A percentile compares a stretch with the other conserved stretches of the same genome.
phyloP scores from a whole-genome alignment of 805 yeast genomes.

The Nakazawaea siamensis region DNA sequence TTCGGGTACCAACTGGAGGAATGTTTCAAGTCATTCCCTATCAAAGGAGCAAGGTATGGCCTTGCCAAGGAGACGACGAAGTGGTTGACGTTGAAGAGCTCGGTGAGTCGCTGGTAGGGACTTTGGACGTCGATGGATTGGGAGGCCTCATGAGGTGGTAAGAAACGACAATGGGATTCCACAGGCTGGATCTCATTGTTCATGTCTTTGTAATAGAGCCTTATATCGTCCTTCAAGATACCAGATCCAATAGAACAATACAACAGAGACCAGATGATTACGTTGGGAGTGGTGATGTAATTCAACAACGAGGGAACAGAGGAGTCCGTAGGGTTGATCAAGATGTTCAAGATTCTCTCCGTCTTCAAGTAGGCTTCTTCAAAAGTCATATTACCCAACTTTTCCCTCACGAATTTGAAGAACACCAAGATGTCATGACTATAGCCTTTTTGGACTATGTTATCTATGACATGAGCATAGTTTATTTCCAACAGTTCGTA shows the following conservation, averaged over 20 bases:
- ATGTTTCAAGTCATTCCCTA: constrained; percentile 77
- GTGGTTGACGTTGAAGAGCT: constrained; percentile 90
- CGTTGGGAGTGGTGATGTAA: constrained; percentile 90
- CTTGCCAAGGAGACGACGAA: constrained; percentile 87
- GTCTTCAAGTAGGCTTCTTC: constrained; percentile 85
- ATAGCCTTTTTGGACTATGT: constrained; percentile 71
- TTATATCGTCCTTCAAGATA: constrained; percentile 54
- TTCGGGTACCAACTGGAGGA: constrained; percentile 27
- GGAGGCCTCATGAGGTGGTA: constrained; percentile 33
- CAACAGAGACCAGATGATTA: constrained; percentile 83
- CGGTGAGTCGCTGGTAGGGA: constrained; percentile 85
- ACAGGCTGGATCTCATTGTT: constrained; percentile 36
- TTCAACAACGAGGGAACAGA: constrained; percentile 70
- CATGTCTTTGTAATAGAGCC: constrained; percentile 47
- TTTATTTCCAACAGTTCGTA: constrained; percentile 25
- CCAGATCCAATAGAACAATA: constrained; percentile 78
- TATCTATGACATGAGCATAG: constrained; percentile 64
- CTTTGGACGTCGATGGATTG: constrained; percentile 26
- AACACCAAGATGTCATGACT: constrained; percentile 80
- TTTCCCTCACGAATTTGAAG: constrained; percentile 65
- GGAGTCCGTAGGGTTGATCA: constrained; percentile 72
- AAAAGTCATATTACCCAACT: constrained; percentile 79
- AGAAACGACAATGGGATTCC: constrained; percentile 30
- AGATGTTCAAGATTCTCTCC: constrained; percentile 72
- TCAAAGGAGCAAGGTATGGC: constrained; percentile 87